Conservation (phyloP, 768 basidiomycete genomes). For the Lyophyllum atratum region DNA sequence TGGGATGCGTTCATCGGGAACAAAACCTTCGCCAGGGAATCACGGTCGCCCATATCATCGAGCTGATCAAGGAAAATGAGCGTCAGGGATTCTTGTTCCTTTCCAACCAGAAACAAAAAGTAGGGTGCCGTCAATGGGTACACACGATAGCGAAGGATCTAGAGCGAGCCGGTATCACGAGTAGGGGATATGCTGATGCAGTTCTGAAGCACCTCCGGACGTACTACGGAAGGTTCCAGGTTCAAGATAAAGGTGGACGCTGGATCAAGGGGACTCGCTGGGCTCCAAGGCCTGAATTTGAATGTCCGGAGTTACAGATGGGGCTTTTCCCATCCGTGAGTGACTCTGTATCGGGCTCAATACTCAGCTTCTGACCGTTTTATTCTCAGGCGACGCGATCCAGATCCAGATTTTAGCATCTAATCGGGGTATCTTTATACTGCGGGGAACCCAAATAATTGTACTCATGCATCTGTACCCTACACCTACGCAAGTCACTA, state of each 20-base stretch:
- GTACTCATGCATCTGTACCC: not conserved
- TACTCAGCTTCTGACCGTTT: not conserved
- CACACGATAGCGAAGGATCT: constrained; percentile 6
- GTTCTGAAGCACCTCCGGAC: constrained; percentile 1
- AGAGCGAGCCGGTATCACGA: constrained; percentile 2
- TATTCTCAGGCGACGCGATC: not conserved
- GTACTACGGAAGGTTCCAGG: constrained; percentile 5
- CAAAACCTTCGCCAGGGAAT: constrained; percentile 5
- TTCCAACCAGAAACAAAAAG: constrained; percentile 17
- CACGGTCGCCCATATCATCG: constrained; percentile 14
- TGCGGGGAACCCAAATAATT: too few relatives aligned
- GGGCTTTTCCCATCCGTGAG: constrained; percentile 6
- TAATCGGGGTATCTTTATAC: too few relatives aligned
- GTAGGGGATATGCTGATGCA: constrained; percentile 2
- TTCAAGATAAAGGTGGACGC: not conserved
- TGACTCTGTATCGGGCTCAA: not conserved
- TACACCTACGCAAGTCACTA: not conserved
- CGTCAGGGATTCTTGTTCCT: constrained; percentile 15
- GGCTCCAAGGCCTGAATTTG: constrained; percentile 4
- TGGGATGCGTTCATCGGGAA: constrained; percentile 18
- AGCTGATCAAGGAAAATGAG: constrained; percentile 11
- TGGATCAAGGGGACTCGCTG: not conserved
- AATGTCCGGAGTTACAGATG: constrained; percentile 1
- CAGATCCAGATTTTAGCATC: not conserved
- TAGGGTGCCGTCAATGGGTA: constrained; percentile 23